Percentiles rank a stretch among this genome's conserved stretches.
Conservation (phyloP, 495 filamentous ascomycete species). For the Trichodelitschia bisporula region DNA sequence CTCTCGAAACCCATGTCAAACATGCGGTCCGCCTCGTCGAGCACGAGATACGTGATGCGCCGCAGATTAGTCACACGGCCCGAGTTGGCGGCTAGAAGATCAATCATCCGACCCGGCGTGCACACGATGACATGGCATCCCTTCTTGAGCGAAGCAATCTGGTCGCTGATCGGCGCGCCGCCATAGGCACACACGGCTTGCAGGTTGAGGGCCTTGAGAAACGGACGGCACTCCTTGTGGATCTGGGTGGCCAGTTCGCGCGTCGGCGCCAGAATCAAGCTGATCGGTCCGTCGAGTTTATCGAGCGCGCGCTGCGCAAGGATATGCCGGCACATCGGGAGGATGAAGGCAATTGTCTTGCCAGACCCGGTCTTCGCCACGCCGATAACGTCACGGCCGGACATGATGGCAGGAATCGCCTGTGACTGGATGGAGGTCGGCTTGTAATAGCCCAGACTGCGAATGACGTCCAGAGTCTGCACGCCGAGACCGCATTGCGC, state of each 20-base stretch:
- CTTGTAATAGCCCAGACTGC: conserved; percentile 58
- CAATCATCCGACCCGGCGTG: conserved; percentile 92
- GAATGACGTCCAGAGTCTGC: conserved; percentile 72
- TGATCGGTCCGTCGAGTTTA: conserved; percentile 65
- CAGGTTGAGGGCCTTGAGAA: conserved; percentile 72
- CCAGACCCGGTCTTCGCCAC: conserved; percentile 98
- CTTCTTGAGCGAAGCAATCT: conserved; percentile 88
- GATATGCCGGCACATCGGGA: conserved; percentile 96
- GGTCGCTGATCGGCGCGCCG: conserved; percentile 88
- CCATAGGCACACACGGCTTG: conserved; percentile 86
- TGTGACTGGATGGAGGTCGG: conserved; percentile 90
- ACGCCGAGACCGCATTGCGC: conserved; percentile 77
- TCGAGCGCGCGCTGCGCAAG: conserved; percentile 76
- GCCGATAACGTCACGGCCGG: conserved; percentile 85
- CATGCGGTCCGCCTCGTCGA: conserved; percentile 98
- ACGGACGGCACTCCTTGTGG: conserved; percentile 79
- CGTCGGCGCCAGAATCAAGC: conserved; percentile 80
- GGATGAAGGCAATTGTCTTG: conserved; percentile 83
- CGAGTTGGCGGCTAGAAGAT: conserved; percentile 75
- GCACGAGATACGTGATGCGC: conserved; percentile 73
- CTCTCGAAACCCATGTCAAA: conserved; percentile 99
- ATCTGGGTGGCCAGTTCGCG: conserved; percentile 91
- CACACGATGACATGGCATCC: conserved; percentile 89
- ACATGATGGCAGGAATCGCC: conserved; percentile 87
- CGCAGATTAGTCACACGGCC: conserved; percentile 79